Conservation (phyloP, 176 grass and related monocot genomes). For the Raddia guianensis region DNA sequence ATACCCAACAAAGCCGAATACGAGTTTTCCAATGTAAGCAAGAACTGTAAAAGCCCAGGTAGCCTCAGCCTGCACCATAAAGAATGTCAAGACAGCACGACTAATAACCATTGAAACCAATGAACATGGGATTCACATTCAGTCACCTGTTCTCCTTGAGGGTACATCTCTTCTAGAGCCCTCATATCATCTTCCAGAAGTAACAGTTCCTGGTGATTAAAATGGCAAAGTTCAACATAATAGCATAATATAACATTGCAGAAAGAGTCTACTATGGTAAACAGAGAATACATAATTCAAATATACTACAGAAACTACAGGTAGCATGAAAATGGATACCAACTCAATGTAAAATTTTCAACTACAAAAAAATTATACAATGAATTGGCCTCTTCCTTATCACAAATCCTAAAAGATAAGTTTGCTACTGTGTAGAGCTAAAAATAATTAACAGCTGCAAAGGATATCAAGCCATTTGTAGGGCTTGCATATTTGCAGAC, state of each 20-base stretch:
- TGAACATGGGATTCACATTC: background rate
- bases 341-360: background rate
- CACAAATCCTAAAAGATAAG: background rate
- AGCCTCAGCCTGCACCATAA: constrained; percentile 83
- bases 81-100: constrained; percentile 39
- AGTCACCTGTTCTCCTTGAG: constrained; percentile 90
- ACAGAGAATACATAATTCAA: background rate
- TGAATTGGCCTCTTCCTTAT: constrained; percentile 10
- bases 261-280: background rate
- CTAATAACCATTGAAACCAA: constrained; percentile 28
- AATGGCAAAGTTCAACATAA: constrained; percentile 24
- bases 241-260: background rate
- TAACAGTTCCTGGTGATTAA: constrained; percentile 70
- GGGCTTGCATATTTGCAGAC: constrained; percentile 37
- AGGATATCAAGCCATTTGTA: background rate
- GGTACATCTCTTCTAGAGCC: constrained; percentile 99
- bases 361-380: constrained; percentile 6
- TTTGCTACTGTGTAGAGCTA: background rate
- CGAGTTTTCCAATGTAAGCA: constrained; percentile 82
- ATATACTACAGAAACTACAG: background rate
- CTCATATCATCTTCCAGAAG: constrained; percentile 95
- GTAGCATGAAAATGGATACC: background rate
- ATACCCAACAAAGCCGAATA: constrained; percentile 89
- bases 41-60: constrained; percentile 96
- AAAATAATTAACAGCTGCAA: background rate